Evolutionary conservation across 2,329 filamentous ascomycete genomes (phyloP).

Genomic region (Fusarium odoratissimum): DNA sequence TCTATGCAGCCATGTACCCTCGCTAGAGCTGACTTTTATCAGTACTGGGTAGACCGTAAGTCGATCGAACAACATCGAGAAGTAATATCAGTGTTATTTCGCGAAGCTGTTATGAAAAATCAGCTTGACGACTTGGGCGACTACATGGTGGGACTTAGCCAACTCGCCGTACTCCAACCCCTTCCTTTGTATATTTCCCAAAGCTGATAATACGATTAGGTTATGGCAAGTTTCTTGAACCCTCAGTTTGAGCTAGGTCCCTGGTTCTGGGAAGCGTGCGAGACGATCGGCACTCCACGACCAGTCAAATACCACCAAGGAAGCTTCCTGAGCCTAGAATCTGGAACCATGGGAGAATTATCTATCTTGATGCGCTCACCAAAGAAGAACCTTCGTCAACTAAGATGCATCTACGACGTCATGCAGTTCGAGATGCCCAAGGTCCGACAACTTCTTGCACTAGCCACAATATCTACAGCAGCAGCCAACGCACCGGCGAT

Average conservation of each 20-base stretch:
- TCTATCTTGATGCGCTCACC: conserved; percentile 27
- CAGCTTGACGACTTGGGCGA: conserved; percentile 21
- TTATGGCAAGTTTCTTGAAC: conserved; percentile 33
- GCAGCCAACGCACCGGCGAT: background rate
- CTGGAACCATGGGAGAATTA: conserved; percentile 19
- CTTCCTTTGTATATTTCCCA: rapidly evolving
- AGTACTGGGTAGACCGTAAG: conserved; percentile 38
- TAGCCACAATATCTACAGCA: conserved; percentile 2
- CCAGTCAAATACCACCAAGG: conserved; percentile 29
- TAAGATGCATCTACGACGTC: conserved; percentile 28
- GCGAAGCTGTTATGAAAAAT: conserved; percentile 23
- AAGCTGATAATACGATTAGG: background rate
- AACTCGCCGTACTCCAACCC: conserved; percentile 22
- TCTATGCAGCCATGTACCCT: rapidly evolving
- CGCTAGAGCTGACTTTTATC: background rate
- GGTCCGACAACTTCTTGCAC: background rate
- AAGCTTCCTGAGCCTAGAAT: conserved; percentile 32
- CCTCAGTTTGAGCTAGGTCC: conserved; percentile 25
- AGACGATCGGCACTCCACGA: conserved; percentile 2
- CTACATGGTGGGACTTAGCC: conserved; percentile 32
- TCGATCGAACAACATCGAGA: conserved; percentile 13
- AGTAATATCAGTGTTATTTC: conserved; percentile 29
- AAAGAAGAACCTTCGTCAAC: conserved; percentile 1
- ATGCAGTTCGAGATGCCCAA: conserved; percentile 27
- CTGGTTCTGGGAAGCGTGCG: conserved; percentile 42